Evolutionary conservation across 768 basidiomycete species (phyloP), one percentile per base, ranked within the genome.

Genomic region (Cystofilobasidium capitatum): DNA sequence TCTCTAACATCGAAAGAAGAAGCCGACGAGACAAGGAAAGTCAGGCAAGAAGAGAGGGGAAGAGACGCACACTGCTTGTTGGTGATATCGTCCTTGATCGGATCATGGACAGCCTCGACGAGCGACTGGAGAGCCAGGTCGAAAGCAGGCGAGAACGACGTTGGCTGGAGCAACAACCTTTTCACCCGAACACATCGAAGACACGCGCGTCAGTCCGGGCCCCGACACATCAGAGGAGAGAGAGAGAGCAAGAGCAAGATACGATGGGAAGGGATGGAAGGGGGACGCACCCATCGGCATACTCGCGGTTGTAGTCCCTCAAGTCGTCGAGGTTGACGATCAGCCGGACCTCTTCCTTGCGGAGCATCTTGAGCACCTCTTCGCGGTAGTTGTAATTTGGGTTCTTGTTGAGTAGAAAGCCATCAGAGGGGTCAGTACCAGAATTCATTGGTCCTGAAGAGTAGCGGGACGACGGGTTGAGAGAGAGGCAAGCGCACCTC

Each of bases 321-420:
- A 98, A 79, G 79, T 98, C 91, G 77, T 98, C 93, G 72, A 98
- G 83, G 77, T 96, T 98, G 76, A 99, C 85, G 73, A 93, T 85
- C 73, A 98, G 86, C 76, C 96, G 85, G 74, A 89, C 86, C 75
- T 87, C 85, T 73, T 88, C 87, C 24, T 82, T 81, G 65, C 88
- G 85, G 58, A 97, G 83, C 85, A 97, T 85, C 72, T 85, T 83
- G 54, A 83, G 81, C 71, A 94, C 87, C 66, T 88, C 87, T 73
- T 91, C 87, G 73, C 86, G 84, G 81, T 94, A 93, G 77, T 89
- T 89, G 72, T 78, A 77, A 44, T 73, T 74, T 5, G 72, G 70
- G 69, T 76, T 75, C 74, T 81, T 84, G 85, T 33, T 3, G 26
- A 29, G 42, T 3, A 17, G n/a, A 58, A 58, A 22, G 35, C 24